Evolutionary conservation across 371 early-diverging fungal genomes (phyloP), one percentile per base, ranked within the genome.

Genomic region (Actinomucor elegans): DNA sequence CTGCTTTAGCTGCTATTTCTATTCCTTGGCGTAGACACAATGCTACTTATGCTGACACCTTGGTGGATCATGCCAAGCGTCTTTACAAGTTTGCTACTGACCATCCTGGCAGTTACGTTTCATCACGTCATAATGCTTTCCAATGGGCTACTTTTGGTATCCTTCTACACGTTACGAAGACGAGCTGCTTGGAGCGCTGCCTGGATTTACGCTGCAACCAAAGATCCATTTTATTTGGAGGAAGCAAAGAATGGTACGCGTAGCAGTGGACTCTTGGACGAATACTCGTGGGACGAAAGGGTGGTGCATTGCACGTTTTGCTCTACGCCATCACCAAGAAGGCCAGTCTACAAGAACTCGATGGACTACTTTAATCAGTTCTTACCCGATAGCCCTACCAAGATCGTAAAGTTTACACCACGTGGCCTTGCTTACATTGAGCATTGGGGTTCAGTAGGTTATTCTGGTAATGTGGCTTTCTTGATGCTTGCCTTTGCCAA

Each of bases 241-340:
- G 65, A 68, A 10, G 73, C 75, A 37, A 75, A 73, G 31, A 69
- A 63, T 36, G 75, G 75, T 37, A 14, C 40, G 0, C 28, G 29
- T 1, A 43, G 55, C 15, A 40, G 58, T 2, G 71, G 66, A 31
- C 64, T 71, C 12, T 73, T 68, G 68, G 50, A 44, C 5, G 83
- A 82, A 32, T 80, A 82, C 42, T 79, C 79, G 0, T 83, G 81
- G 81, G 79, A 74, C 37, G 79, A 79, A 52, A 79, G 46, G 80
- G 78, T 32, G 79, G 64, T 29, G 78, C 64, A 20, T 53, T 72
- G 21, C 71, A 75, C 28, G 68, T 73, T 24, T 52, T 80, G n/a
- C 53, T 83, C 7, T 77, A 83, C 50, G 42, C 58, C 0, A 40
- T 73, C 11, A 81, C 81, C 38, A 74, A 70, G 43, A 73, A 77